phyloP scores from a whole-genome alignment of 202 grass and related monocot species.

The Digitaria exilis region DNA sequence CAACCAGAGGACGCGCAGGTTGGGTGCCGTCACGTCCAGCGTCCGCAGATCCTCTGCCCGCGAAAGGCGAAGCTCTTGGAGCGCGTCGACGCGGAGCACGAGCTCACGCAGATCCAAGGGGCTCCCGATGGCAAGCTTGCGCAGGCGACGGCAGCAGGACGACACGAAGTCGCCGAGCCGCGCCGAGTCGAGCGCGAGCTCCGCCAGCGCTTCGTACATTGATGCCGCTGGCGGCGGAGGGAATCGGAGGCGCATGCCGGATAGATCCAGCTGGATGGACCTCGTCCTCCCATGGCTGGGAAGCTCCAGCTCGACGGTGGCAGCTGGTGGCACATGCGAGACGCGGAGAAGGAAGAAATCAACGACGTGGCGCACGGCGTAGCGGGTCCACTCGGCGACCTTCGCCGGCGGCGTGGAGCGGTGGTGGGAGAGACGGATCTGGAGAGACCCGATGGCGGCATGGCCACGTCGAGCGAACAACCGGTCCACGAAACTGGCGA shows the following conservation, averaged over 20 bases:
- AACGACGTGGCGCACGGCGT: neutral
- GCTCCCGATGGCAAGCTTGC: neutral
- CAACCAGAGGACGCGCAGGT: too few species aligned
- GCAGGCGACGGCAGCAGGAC: slow-evolving; percentile 11
- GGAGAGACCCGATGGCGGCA: neutral
- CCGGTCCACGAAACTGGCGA: neutral
- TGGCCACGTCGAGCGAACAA: neutral
- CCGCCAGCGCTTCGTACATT: neutral
- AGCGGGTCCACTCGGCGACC: neutral
- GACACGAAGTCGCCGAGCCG: neutral
- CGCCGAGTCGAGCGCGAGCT: neutral
- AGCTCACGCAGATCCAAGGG: neutral
- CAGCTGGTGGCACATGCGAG: neutral
- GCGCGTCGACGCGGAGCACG: neutral
- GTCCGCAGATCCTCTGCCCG: too few species aligned
- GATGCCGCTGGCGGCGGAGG: neutral
- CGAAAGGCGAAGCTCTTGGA: neutral
- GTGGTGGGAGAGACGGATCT: neutral
- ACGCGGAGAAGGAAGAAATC: neutral
- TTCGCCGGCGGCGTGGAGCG: neutral
- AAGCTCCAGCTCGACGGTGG: neutral
- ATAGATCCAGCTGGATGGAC: neutral
- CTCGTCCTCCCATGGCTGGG: neutral
- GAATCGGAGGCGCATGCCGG: neutral
- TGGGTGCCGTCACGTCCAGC: too few species aligned